A percentile compares a stretch with the other conserved stretches of the same genome.
These are phyloP conservation scores for Fusarium fujikuroi DNA, from an alignment of 2,329 filamentous ascomycete genomes.

Conservation along the genomic window DNA sequence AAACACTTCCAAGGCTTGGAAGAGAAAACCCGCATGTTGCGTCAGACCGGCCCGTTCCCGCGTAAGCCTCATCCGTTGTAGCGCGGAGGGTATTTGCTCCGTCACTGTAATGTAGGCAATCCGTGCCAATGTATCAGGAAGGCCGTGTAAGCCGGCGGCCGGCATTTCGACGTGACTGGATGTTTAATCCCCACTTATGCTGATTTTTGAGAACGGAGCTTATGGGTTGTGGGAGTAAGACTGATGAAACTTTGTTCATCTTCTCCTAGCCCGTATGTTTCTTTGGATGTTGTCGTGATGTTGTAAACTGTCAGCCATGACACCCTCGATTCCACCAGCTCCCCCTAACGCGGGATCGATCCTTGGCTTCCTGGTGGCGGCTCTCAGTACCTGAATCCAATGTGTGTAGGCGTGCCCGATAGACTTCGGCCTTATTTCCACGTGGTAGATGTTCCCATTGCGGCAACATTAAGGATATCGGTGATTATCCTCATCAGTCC, in stretches of 20 bases:
- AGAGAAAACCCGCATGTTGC: neutral
- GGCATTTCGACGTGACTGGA: neutral
- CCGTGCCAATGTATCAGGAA: neutral
- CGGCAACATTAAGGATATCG: neutral
- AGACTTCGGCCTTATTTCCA: neutral
- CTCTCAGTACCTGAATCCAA: neutral
- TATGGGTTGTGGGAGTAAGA: neutral
- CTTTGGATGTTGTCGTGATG: neutral
- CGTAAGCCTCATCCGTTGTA: slow-evolving; percentile 10
- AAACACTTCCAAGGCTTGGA: neutral
- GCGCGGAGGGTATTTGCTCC: neutral
- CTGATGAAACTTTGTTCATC: neutral
- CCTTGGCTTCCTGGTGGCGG: neutral
- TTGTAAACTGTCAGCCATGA: neutral
- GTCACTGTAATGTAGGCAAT: neutral
- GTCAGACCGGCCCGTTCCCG: slow-evolving; percentile 30
- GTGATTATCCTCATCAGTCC: neutral
- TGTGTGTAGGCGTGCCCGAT: neutral
- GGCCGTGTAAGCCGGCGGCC: neutral
- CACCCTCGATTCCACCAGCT: neutral
- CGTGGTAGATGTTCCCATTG: neutral
- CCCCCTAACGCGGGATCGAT: neutral
- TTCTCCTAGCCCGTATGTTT: neutral
- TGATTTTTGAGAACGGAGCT: neutral
- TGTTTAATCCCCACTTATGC: neutral